Evolutionary conservation across 805 yeast genomes (phyloP), one percentile per base, ranked within the genome.

Genomic region (Spathaspora girioi): DNA sequence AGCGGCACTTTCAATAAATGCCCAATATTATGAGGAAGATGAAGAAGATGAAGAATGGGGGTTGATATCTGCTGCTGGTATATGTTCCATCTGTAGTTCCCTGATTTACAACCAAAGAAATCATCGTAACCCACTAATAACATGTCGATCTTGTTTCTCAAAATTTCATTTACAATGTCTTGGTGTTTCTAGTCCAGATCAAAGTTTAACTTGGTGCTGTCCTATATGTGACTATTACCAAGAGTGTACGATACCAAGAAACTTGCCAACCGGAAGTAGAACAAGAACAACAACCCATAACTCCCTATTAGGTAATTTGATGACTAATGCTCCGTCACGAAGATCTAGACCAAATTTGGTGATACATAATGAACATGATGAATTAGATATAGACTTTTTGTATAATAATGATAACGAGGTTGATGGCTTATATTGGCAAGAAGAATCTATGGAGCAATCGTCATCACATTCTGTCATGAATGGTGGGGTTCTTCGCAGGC

Each of bases 161-260:
- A 38, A 29, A 20, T 50, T 50, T 27, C 53, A 50, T 26, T 17
- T 38, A 31, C 31, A 43, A n/a, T 50, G 53, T 27, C 32, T 50
- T 14, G 50, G 53, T 10, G 41, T 43, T 15, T 31, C 31, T 32
- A 20, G 11, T 38, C 15, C 10, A 3, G 53, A 40, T 45, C 58
- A 52, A 46, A 50, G 20, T 35, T 27, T 40, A 4, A 62, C 54
- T 14, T 78, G 82, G 83, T 63, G 63, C 51, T 79, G 84, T 58
- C 83, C 83, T n/a, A 69, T 77, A 53, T 79, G 84, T 57, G 81
- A 76, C 50, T 60, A 63, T 50, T 66, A 64, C 31, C 81, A 77
- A 59, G 75, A 67, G 41, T 43, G 60, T 6, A n/a, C 50, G 12
- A n/a, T 54, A 19, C 49, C 56, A 9, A 17, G 35, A 18, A 23